These are phyloP conservation scores for Mycena capillaripes DNA, from an alignment of 768 basidiomycete species.

Conservation along the genomic window DNA sequence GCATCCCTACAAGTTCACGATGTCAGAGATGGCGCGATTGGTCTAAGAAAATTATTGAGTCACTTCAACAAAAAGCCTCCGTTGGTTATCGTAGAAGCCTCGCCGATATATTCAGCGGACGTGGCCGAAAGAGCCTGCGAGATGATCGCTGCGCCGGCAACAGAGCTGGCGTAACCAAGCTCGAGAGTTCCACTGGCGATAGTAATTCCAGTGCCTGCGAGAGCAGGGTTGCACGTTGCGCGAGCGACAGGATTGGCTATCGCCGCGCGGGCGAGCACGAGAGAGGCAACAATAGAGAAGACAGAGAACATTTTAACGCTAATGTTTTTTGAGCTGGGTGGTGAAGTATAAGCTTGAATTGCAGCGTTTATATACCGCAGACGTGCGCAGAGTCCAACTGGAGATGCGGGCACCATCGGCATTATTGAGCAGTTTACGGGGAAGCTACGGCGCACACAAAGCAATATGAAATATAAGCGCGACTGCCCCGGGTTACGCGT, in stretches of 20 bases:
- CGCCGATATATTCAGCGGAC: slow-evolving; percentile 7
- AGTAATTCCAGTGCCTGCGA: slow-evolving; percentile 18
- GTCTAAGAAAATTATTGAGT: neutral
- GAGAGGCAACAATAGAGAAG: slow-evolving; percentile 5
- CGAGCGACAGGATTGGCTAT: slow-evolving; percentile 25
- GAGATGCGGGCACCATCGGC: slow-evolving; percentile 21
- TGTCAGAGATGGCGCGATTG: neutral
- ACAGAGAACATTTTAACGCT: slow-evolving; percentile 16
- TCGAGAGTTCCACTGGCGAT: slow-evolving; percentile 27
- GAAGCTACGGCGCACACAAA: neutral
- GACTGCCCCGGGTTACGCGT: neutral
- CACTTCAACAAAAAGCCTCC: slow-evolving; percentile 22
- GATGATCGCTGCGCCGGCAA: slow-evolving; percentile 22
- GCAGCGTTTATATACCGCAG: slow-evolving; percentile 11
- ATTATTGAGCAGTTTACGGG: neutral
- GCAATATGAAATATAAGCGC: slow-evolving; percentile 1
- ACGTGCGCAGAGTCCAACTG: neutral
- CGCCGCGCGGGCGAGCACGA: slow-evolving; percentile 7
- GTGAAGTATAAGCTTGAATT: neutral
- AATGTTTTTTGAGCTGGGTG: neutral
- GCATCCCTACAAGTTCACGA: neutral
- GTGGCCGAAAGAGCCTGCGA: slow-evolving; percentile 4
- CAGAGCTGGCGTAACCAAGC: slow-evolving; percentile 22
- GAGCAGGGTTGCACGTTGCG: slow-evolving; percentile 25
- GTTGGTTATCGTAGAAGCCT: slow-evolving; percentile 5